phyloP scores from a whole-genome alignment of 805 yeast species.

The Alloascoidea africana region DNA sequence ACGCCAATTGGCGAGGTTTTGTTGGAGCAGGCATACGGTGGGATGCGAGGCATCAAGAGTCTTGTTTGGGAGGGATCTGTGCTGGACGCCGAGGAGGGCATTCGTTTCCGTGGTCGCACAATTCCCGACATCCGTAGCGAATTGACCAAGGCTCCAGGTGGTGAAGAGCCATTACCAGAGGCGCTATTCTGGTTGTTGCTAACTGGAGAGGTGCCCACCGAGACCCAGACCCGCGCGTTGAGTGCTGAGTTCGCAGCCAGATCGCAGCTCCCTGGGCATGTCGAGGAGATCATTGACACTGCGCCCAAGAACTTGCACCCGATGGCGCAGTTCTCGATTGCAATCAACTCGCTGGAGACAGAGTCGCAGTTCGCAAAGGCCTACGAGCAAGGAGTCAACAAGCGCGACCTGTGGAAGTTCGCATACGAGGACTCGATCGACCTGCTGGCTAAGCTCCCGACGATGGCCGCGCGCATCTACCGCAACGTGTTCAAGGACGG shows the following conservation, averaged over 20 bases:
- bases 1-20: slow-evolving; percentile 40
- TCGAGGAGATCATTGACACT: slow-evolving; percentile 40
- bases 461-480: slow-evolving; percentile 61
- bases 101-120: slow-evolving; percentile 65
- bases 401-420: slow-evolving; percentile 62
- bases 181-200: slow-evolving; percentile 66
- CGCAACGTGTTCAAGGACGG: slow-evolving; percentile 44
- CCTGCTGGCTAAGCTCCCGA: slow-evolving; percentile 60
- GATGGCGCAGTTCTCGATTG: slow-evolving; percentile 72
- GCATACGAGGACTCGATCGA: slow-evolving; percentile 57
- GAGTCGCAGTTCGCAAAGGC: slow-evolving; percentile 60
- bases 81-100: slow-evolving; percentile 63
- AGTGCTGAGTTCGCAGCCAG: slow-evolving; percentile 49
- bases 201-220: slow-evolving; percentile 60
- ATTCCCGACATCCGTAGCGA: slow-evolving; percentile 54
- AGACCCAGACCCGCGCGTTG: slow-evolving; percentile 37
- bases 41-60: slow-evolving; percentile 68
- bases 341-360: slow-evolving; percentile 56
- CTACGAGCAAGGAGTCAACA: slow-evolving; percentile 54
- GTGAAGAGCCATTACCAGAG: slow-evolving; percentile 56
- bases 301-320: slow-evolving; percentile 64
- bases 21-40: slow-evolving; percentile 38
- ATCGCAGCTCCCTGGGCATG: slow-evolving; percentile 50
- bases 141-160: slow-evolving; percentile 47
- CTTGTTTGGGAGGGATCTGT: slow-evolving; percentile 73